A percentile compares a stretch with the other conserved stretches of the same genome.
phyloP scores from a whole-genome alignment of 2,329 filamentous ascomycete genomes.

The Clonostachys rhizophaga region DNA sequence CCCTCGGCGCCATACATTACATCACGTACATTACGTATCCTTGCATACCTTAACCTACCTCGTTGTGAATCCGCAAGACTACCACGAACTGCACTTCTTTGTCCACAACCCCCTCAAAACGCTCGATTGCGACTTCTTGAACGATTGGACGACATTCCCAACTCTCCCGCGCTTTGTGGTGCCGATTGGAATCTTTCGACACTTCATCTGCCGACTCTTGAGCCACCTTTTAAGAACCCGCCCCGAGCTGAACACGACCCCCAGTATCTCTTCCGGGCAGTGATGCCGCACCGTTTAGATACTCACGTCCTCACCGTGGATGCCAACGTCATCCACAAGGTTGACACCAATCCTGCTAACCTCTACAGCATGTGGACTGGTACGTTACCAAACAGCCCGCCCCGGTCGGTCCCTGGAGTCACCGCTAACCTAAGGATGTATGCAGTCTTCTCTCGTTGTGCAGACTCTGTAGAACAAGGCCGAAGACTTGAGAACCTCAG shows the following conservation, averaged over 20 bases:
- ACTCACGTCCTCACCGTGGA: slow-evolving; percentile 89
- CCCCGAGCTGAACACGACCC: background rate
- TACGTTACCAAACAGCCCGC: slow-evolving; percentile 23
- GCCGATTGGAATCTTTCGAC: too few relatives aligned
- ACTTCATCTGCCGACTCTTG: too few relatives aligned
- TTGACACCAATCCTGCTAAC: slow-evolving; percentile 88
- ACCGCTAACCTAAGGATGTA: slow-evolving; percentile 18
- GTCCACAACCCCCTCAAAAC: too few relatives aligned
- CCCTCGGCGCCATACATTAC: too few relatives aligned
- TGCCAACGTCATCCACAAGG: slow-evolving; percentile 86
- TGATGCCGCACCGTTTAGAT: slow-evolving; percentile 80
- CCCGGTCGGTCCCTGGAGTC: slow-evolving; percentile 2
- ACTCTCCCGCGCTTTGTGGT: too few relatives aligned
- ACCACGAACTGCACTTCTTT: too few relatives aligned
- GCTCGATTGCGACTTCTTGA: too few relatives aligned
- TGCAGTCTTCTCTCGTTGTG: slow-evolving; percentile 88
- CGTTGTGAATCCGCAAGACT: too few relatives aligned
- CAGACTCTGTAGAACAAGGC: slow-evolving; percentile 89
- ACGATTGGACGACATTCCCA: too few relatives aligned
- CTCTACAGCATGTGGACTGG: slow-evolving; percentile 97
- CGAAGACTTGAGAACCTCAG: slow-evolving; percentile 90
- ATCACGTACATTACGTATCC: too few relatives aligned
- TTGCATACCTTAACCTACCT: too few relatives aligned
- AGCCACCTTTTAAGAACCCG: too few relatives aligned
- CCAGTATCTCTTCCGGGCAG: slow-evolving; percentile 15